Conservation (phyloP, 257 asterid genomes). For the Salvia splendens region DNA sequence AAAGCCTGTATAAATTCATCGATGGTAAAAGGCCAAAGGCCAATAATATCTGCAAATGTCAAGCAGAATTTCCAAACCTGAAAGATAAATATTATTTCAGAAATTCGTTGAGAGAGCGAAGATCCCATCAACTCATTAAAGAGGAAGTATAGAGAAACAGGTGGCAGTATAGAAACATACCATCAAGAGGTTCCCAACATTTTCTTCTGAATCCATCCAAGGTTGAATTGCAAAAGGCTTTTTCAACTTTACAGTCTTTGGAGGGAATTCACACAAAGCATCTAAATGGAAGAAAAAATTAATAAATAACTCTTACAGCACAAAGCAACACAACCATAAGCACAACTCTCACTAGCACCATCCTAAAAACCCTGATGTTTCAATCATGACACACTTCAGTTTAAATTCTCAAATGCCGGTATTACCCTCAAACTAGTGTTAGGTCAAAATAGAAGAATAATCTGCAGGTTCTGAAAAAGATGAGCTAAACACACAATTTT, state of each 20-base stretch:
- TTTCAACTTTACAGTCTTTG: conserved; percentile 71
- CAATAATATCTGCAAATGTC: conserved; percentile 93
- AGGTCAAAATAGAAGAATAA: neutral
- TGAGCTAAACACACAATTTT: neutral
- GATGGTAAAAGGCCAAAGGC: conserved; percentile 97
- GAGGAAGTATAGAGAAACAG: neutral
- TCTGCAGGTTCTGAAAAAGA: conserved; percentile 1
- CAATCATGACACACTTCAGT: neutral
- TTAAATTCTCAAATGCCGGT: neutral
- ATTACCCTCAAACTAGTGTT: neutral
- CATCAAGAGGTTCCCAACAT: conserved; percentile 92
- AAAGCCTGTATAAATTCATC: conserved; percentile 94
- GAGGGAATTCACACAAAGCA: conserved; percentile 80
- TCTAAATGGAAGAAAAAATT: conserved; percentile 54
- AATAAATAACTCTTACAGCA: conserved; percentile 12
- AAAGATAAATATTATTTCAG: conserved; percentile 33
- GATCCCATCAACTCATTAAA: neutral
- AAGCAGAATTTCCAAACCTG: conserved; percentile 97
- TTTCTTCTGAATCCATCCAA: conserved; percentile 90
- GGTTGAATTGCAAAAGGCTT: conserved; percentile 83
- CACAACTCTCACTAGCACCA: neutral
- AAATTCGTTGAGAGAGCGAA: conserved; percentile 15
- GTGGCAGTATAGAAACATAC: conserved; percentile 39
- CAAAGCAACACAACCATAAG: neutral
- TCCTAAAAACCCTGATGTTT: neutral